phyloP scores from a whole-genome alignment of 441 rosid genomes.

The Populus trichocarpa region DNA sequence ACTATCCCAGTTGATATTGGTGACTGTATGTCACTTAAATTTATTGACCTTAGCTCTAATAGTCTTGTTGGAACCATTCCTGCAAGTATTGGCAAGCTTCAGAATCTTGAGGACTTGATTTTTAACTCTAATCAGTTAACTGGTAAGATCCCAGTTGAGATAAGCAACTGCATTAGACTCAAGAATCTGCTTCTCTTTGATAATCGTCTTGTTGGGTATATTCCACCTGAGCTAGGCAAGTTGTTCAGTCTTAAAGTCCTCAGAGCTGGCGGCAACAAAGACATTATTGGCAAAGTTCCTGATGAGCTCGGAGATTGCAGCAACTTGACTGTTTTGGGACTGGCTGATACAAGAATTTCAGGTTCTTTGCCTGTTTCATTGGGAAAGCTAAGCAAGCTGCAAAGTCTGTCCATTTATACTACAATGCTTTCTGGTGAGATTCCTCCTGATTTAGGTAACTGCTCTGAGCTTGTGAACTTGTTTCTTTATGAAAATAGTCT shows the following conservation, averaged over 20 bases:
- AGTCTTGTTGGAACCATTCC: slow-evolving; percentile 67
- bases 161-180: slow-evolving; percentile 47
- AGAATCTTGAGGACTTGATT: slow-evolving; percentile 49
- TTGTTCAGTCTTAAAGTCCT: slow-evolving; percentile 56
- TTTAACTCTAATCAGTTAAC: slow-evolving; percentile 82
- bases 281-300: slow-evolving; percentile 69
- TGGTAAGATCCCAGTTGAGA: slow-evolving; percentile 74
- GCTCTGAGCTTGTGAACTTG: slow-evolving; percentile 77
- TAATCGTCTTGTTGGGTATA: slow-evolving; percentile 55
- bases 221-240: slow-evolving; percentile 73
- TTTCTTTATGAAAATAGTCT: slow-evolving; percentile 81
- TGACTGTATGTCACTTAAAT: slow-evolving; percentile 36
- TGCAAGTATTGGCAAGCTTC: slow-evolving; percentile 47
- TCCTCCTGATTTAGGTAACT: slow-evolving; percentile 79
- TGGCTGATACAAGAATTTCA: slow-evolving; percentile 74
- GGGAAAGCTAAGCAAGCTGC: slow-evolving; percentile 72
- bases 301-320: slow-evolving; percentile 70
- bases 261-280: slow-evolving; percentile 89
- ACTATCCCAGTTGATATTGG: slow-evolving; percentile 56
- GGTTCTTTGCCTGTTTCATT: slow-evolving; percentile 70
- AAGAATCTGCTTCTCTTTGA: slow-evolving; percentile 57
- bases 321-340: slow-evolving; percentile 71
- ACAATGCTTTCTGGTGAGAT: slow-evolving; percentile 84
- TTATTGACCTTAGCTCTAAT: slow-evolving; percentile 64
- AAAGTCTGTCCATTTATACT: slow-evolving; percentile 67